phyloP scores from a whole-genome alignment of 1,284 basidiomycete genomes.

The Pyrrhoderma noxium region DNA sequence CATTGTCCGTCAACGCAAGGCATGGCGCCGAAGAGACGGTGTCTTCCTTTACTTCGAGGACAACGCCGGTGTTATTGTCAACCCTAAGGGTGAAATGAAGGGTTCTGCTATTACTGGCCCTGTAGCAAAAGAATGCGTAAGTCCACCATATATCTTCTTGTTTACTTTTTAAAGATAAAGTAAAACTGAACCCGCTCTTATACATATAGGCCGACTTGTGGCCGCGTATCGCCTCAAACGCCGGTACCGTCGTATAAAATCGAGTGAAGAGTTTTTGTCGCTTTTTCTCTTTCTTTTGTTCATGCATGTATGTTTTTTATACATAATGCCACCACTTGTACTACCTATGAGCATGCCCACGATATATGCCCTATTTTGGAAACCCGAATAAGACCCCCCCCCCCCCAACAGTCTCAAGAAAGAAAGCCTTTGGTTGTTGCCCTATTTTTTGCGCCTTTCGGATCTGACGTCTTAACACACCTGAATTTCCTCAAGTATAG shows the following conservation, averaged over 20 bases:
- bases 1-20: slow-evolving; percentile 96
- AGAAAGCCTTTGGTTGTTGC: too few relatives aligned
- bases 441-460: too few relatives aligned
- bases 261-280: slow-evolving; percentile 14
- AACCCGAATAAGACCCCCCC: too few relatives aligned
- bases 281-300: slow-evolving; percentile 16
- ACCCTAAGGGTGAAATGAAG: slow-evolving; percentile 99
- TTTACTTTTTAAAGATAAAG: slow-evolving; percentile 1
- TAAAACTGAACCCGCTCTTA: too few relatives aligned
- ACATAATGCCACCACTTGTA: slow-evolving; percentile 8
- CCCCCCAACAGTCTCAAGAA: too few relatives aligned
- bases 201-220: slow-evolving; percentile 86
- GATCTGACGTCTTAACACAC: too few relatives aligned
- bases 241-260: slow-evolving; percentile 88
- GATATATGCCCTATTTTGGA: too few relatives aligned
- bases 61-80: slow-evolving; percentile 95
- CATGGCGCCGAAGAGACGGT: slow-evolving; percentile 97
- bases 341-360: slow-evolving; percentile 2
- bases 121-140: slow-evolving; percentile 91
- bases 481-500: too few relatives aligned
- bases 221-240: slow-evolving; percentile 99
- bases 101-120: slow-evolving; percentile 98
- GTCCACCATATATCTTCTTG: slow-evolving; percentile 29
- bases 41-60: slow-evolving; percentile 99
- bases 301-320: slow-evolving; percentile 4